Evolutionary conservation across 2,329 filamentous ascomycete genomes (phyloP).

Genomic region (Elsinoe fawcettii): DNA sequence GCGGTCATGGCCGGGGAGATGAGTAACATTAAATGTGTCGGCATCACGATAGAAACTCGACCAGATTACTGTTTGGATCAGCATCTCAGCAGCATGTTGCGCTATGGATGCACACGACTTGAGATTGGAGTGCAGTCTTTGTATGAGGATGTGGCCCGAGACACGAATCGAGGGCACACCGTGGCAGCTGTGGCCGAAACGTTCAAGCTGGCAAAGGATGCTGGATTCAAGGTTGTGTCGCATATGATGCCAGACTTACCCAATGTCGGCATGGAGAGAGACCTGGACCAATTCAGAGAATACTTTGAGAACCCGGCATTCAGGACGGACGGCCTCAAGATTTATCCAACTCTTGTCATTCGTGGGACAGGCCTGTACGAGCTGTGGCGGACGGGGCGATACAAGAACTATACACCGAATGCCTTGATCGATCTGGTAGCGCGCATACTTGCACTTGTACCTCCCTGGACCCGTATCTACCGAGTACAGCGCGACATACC

Average conservation of each 20-base stretch:
- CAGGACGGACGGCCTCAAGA: conserved; percentile 92
- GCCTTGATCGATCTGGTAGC: conserved; percentile 92
- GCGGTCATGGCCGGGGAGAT: conserved; percentile 90
- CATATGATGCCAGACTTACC: conserved; percentile 99
- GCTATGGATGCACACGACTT: conserved; percentile 92
- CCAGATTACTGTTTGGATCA: conserved; percentile 95
- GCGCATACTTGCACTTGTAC: conserved; percentile 87
- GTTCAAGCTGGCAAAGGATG: conserved; percentile 94
- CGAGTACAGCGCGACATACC: conserved; percentile 97
- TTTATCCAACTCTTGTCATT: conserved; percentile 95
- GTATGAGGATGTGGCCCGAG: conserved; percentile 96
- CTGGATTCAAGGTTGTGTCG: conserved; percentile 96
- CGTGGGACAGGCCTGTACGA: conserved; percentile 94
- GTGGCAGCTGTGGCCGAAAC: conserved; percentile 93
- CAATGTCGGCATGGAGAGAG: conserved; percentile 96
- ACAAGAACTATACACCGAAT: conserved; percentile 98
- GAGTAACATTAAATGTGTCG: conserved; percentile 95
- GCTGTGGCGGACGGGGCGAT: conserved; percentile 90
- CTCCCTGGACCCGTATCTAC: conserved; percentile 97
- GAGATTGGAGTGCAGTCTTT: conserved; percentile 94
- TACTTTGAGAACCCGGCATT: conserved; percentile 97
- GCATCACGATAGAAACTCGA: conserved; percentile 95
- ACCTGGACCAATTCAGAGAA: conserved; percentile 92
- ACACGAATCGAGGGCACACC: conserved; percentile 94
- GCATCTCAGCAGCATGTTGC: conserved; percentile 91